Percentiles rank a stretch among this genome's conserved stretches.
Evolutionary conservation across 176 grass and related monocot species (phyloP).

Genomic region (maize (Zea mays)): Zm-B73-REFERENCE-NAM-5.0 NC_050101.1:63983001-63983500

Average conservation of each 20-base stretch:
- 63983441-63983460: too few species aligned
- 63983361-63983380: neutral
- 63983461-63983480: too few species aligned
- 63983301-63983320: neutral
- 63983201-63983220: slow-evolving; percentile 68
- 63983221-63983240: slow-evolving; percentile 34
- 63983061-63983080: neutral
- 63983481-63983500: too few species aligned
- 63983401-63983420: too few species aligned
- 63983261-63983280: neutral
- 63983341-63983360: neutral
- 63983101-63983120: too few species aligned
- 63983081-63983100: neutral
- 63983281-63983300: neutral
- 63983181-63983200: slow-evolving; percentile 24
- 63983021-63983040: neutral
- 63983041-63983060: slow-evolving; percentile 9
- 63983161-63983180: slow-evolving; percentile 42
- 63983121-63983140: too few species aligned
- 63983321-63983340: neutral
- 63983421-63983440: too few species aligned
- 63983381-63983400: too few species aligned
- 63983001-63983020: slow-evolving; percentile 19
- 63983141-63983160: slow-evolving; percentile 62
- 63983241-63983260: neutral